Base-by-base conservation (phyloP, 2,329 filamentous ascomycete genomes). In the Seiridium cupressi region DNA sequence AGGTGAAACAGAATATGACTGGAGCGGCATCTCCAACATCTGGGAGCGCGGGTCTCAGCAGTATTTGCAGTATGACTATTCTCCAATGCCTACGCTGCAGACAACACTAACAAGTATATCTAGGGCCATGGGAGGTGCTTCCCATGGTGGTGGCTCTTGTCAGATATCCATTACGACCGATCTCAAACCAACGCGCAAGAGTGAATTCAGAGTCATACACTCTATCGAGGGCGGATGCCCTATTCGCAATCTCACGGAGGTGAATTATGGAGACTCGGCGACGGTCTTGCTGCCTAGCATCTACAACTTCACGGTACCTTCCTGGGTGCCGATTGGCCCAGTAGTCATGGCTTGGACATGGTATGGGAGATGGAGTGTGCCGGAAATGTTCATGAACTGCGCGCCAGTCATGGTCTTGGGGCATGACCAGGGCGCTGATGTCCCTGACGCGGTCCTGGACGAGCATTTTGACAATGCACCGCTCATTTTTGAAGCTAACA, bases 341-440 rank as follows among this genome's bases (percentile, higher is more conserved):
- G 93, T 90, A 36, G 90, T 88, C 0, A 80, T 98, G 4, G 92
- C 91, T 0, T 98, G 93, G 93, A 92, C 92, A 1, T 98, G 95
- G 95, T 87, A 51, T 31, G 47, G 47, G 31, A 34, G 47, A 31
- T 51, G 47, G 47, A 95, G 95, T 3, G 96, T 97, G 79, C 89
- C 93, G 1, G 95, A 98, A 73, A 92, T 97, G 83, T 97, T 97
- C 82, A 96, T 96, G 93, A 96, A 97, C 83, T 99, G 94, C 67
- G 92, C 90, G 0, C 86, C 91, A 0, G 74, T 96, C 55, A 83
- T 81, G 0, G 81, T 98, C 34, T 85, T 84, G 0, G 84, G 84
- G 7, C 83, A 84, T 56, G 73, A 74, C 47, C 68, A 85, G 59
- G 74, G 79, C 1, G 84, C 84, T 64, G 47, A 51, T 31, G 31